Evolutionary conservation across 371 early-diverging fungal species (phyloP).

Genomic region (Mucor circinelloides): DNA sequence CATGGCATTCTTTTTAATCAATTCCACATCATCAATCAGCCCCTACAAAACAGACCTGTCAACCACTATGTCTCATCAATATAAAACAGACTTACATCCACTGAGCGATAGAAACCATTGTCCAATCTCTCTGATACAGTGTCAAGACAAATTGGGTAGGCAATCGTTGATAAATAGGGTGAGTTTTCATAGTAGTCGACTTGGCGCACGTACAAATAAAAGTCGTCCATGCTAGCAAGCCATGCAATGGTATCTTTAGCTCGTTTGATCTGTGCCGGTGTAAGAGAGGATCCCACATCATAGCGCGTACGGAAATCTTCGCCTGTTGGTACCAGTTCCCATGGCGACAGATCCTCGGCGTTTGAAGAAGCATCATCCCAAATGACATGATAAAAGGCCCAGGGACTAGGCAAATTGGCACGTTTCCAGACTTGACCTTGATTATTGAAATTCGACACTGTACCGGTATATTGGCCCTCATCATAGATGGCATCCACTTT

Average conservation of each 20-base stretch:
- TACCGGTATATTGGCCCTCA: constrained; percentile 65
- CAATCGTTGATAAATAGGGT: constrained; percentile 63
- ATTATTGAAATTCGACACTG: constrained; percentile 39
- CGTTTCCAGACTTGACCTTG: constrained; percentile 39
- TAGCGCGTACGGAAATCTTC: constrained; percentile 43
- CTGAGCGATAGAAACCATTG: constrained; percentile 64
- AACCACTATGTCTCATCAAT: not conserved
- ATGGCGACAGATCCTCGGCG: constrained; percentile 47
- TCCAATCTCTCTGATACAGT: constrained; percentile 58
- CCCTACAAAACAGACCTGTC: constrained; percentile 31
- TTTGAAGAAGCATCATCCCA: constrained; percentile 47
- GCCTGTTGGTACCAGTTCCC: constrained; percentile 57
- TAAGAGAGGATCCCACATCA: constrained; percentile 19
- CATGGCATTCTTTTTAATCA: constrained; percentile 70
- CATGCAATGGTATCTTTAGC: constrained; percentile 40
- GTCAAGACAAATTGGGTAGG: constrained; percentile 74
- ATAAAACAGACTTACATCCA: constrained; percentile 19
- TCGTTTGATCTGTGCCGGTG: constrained; percentile 26
- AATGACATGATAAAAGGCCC: constrained; percentile 58
- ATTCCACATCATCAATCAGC: constrained; percentile 66
- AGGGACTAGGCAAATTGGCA: constrained; percentile 46
- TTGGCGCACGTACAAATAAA: constrained; percentile 63
- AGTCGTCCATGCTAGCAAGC: constrained; percentile 46
- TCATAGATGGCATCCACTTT: constrained; percentile 69
- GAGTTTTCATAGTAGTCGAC: constrained; percentile 71